phyloP scores from a whole-genome alignment of 192 early-diverging fungal genomes.

The Spinellus fusiger region DNA sequence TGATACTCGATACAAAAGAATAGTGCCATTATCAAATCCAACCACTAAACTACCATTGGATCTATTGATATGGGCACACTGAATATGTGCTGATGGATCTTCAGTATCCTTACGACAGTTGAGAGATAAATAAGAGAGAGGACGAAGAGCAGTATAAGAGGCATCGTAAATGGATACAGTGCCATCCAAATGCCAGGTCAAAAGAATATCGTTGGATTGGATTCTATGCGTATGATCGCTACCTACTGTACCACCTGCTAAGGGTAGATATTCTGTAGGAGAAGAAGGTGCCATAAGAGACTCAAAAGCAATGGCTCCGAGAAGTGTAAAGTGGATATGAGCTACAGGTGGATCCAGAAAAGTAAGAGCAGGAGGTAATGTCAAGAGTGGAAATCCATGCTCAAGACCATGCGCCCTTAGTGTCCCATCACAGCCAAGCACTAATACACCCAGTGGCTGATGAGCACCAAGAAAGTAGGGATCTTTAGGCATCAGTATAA shows the following conservation, averaged over 20 bases:
- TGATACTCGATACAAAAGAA: constrained; percentile 19
- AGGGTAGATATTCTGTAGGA: constrained; percentile 27
- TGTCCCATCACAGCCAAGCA: constrained; percentile 30
- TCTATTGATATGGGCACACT: constrained; percentile 27
- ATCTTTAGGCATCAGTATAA: constrained; percentile 30
- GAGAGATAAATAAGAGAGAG: constrained; percentile 34
- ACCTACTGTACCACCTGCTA: constrained; percentile 31
- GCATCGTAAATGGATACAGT: constrained; percentile 47
- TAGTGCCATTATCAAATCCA: constrained; percentile 26
- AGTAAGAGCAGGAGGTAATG: constrained; percentile 30
- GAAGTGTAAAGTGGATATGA: constrained; percentile 18
- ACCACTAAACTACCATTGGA: constrained; percentile 21
- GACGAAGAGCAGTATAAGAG: constrained; percentile 29
- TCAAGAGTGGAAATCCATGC: constrained; percentile 19
- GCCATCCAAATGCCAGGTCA: constrained; percentile 34
- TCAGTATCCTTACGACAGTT: constrained; percentile 20
- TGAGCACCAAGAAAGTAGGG: constrained; percentile 31
- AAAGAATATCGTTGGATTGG: constrained; percentile 32
- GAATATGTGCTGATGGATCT: constrained; percentile 17
- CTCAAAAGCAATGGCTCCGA: constrained; percentile 18
- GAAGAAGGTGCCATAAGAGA: constrained; percentile 1
- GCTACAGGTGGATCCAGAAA: constrained; percentile 31
- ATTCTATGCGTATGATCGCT: constrained; percentile 30
- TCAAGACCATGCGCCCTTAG: constrained; percentile 28
- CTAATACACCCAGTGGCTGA: constrained; percentile 33